These are phyloP conservation scores for Pistacia integerrima DNA, from an alignment of 345 rosid genomes.

Conservation along the genomic window DNA sequence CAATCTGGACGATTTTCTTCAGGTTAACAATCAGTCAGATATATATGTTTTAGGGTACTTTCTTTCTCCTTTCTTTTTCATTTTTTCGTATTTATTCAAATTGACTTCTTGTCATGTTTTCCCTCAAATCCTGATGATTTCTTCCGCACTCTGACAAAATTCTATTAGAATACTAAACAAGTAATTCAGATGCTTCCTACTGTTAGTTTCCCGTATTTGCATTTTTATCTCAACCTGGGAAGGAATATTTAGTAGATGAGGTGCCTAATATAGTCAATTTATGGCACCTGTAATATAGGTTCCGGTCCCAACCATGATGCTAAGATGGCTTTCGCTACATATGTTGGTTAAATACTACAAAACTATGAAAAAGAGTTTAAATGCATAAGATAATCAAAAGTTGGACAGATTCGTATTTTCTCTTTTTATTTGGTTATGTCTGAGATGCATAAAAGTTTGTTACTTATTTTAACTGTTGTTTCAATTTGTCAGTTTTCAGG, in stretches of 20 bases:
- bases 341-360: not conserved
- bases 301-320: not conserved
- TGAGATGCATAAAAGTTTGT: not conserved
- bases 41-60: slow-evolving; percentile 82
- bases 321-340: not conserved
- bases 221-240: not conserved
- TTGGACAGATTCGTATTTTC: not conserved
- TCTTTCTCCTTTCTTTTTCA: slow-evolving; percentile 3
- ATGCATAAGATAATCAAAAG: too few relatives aligned
- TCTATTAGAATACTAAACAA: not conserved
- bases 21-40: slow-evolving; percentile 57
- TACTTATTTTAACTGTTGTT: not conserved
- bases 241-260: not conserved
- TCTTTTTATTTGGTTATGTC: not conserved
- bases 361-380: not conserved
- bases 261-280: not conserved
- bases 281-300: not conserved
- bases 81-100: not conserved
- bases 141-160: not conserved
- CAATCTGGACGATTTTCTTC: slow-evolving; percentile 74
- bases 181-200: not conserved
- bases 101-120: not conserved
- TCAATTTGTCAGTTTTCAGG: slow-evolving; percentile 71
- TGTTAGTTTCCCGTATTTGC: not conserved
- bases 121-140: not conserved